Evolutionary conservation across 441 rosid genomes (phyloP).

Genomic region (Populus hybrid): DNA sequence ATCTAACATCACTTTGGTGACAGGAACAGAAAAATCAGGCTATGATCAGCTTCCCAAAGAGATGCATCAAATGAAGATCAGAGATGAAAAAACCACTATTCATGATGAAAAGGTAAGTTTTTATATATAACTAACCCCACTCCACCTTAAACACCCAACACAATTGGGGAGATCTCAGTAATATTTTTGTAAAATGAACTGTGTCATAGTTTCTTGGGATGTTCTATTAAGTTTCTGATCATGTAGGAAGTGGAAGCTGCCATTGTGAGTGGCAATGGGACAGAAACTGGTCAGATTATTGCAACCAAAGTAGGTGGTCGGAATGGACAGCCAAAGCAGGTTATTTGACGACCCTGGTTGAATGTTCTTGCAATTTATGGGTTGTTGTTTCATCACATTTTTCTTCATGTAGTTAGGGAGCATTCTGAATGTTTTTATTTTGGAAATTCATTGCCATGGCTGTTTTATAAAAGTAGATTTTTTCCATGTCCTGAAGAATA

Average conservation of each 20-base stretch:
- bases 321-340: conserved; percentile 93
- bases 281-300: conserved; percentile 63
- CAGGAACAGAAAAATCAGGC: conserved; percentile 35
- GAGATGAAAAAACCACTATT: conserved; percentile 46
- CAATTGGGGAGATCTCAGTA: background rate
- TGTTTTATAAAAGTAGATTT: background rate
- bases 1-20: conserved; percentile 35
- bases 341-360: conserved; percentile 21
- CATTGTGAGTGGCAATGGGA: conserved; percentile 30
- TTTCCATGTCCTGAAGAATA: background rate
- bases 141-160: background rate
- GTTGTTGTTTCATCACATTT: background rate
- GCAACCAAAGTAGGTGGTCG: conserved; percentile 74
- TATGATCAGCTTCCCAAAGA: conserved; percentile 63
- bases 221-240: conserved; percentile 6
- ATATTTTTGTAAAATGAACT: background rate
- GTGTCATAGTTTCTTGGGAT: background rate
- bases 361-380: conserved; percentile 15
- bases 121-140: conserved; percentile 5
- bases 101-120: conserved; percentile 58
- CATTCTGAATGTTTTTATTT: background rate
- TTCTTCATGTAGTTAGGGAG: background rate
- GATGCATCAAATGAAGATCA: conserved; percentile 57
- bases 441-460: background rate
- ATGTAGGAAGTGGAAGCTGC: conserved; percentile 62